Evolutionary conservation across 768 basidiomycete genomes (phyloP).

Genomic region (Leccinum variicolor): DNA sequence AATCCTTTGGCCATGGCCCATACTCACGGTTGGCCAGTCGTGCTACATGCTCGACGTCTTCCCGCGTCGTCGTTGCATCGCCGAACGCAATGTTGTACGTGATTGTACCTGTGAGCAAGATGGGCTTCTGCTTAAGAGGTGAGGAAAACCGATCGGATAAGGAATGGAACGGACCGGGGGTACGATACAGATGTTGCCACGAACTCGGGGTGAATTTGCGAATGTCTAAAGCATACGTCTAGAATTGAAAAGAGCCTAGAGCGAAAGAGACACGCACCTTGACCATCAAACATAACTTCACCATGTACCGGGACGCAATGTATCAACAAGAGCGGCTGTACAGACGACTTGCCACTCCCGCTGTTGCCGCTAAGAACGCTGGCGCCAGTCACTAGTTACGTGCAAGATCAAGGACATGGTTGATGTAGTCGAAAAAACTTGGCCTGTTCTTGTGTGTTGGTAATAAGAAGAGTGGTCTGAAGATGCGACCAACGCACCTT

Average conservation of each 20-base stretch:
- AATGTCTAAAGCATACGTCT: slow-evolving; percentile 50
- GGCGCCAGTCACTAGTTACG: slow-evolving; percentile 37
- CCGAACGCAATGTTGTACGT: slow-evolving; percentile 96
- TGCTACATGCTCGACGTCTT: too few relatives aligned
- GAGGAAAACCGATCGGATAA: neutral
- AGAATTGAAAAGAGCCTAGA: too few relatives aligned
- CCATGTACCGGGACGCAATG: slow-evolving; percentile 88
- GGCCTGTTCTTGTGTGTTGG: too few relatives aligned
- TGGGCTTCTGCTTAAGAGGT: slow-evolving; percentile 51
- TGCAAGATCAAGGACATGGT: slow-evolving; percentile 67
- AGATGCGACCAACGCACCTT: too few relatives aligned
- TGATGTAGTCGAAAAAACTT: slow-evolving; percentile 41
- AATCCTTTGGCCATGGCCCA: too few relatives aligned
- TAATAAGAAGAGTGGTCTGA: too few relatives aligned
- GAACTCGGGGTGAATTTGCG: slow-evolving; percentile 79
- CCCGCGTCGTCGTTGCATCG: too few relatives aligned
- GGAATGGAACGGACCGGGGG: slow-evolving; percentile 55
- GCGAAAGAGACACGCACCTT: slow-evolving; percentile 45
- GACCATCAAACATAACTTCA: slow-evolving; percentile 79
- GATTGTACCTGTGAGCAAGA: slow-evolving; percentile 89
- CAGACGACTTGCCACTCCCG: slow-evolving; percentile 90
- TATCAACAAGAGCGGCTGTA: slow-evolving; percentile 80
- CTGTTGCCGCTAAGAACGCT: slow-evolving; percentile 69
- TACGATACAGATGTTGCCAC: slow-evolving; percentile 86
- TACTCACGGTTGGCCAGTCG: too few relatives aligned